Conservation (phyloP, 148 eudicot species). For the Suaeda aralocaspica region DNA sequence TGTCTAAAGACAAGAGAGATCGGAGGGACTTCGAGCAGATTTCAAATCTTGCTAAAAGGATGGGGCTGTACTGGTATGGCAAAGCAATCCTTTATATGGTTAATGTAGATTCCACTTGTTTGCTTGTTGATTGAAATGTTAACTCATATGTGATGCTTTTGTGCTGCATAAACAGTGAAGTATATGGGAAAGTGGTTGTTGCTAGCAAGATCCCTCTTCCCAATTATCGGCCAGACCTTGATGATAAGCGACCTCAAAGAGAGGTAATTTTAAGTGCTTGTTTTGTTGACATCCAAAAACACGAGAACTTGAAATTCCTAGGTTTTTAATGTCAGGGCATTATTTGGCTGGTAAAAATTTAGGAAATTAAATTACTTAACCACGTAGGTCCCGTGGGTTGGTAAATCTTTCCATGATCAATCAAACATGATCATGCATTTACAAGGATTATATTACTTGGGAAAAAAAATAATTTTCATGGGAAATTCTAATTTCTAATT, state of each 20-base stretch:
- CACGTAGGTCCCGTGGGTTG: no score
- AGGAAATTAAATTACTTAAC: no score
- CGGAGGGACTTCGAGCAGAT: constrained; percentile 91
- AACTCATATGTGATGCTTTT: constrained; percentile 6
- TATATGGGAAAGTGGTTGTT: constrained; percentile 92
- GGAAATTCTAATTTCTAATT: no score
- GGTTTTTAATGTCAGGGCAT: no score
- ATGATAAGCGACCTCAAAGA: constrained; percentile 98
- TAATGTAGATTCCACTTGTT: background rate
- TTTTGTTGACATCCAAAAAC: no score
- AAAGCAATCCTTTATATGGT: constrained; percentile 6
- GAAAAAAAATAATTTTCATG: no score
- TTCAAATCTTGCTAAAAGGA: constrained; percentile 80
- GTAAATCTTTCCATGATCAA: no score
- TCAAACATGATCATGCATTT: no score
- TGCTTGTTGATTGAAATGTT: background rate
- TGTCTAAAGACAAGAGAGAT: constrained; percentile 87
- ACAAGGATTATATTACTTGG: no score
- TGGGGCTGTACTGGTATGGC: constrained; percentile 89
- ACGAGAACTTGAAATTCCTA: no score
- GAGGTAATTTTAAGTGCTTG: constrained; percentile 48
- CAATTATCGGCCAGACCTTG: constrained; percentile 95
- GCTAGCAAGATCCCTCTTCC: constrained; percentile 98
- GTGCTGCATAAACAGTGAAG: constrained; percentile 40
- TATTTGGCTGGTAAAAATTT: no score